Base-by-base conservation (phyloP, 2,329 filamentous ascomycete species). In the Harringtonia lauricola region DNA sequence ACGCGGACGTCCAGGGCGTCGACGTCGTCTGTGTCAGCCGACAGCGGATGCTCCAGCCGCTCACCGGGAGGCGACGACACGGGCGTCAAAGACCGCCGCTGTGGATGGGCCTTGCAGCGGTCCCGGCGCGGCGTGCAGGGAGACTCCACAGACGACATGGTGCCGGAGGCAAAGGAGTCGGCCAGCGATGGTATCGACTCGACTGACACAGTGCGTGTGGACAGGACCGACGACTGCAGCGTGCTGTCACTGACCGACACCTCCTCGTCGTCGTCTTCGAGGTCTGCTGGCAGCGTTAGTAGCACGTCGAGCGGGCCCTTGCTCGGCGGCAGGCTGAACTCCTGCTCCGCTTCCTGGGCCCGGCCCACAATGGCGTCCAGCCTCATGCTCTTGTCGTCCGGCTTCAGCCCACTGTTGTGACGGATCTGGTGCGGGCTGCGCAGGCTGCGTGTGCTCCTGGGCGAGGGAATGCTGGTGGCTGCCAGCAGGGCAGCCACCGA, bases 141-240 rank as follows among this genome's bases (percentile, higher is more conserved):
- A n/a, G 68, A 67, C 36, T 68, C 70, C 26, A 71, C 49, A 6
- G 72, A 74, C 2, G 70, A 69, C 4, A 69, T 51, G 1, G 62
- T 56, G 39, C 72, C 71, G 8, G 71, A 74, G 8, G 64, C 64
- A 40, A 71, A 65, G 0, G 76, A 80, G 37, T 71, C 71, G 36
- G 67, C 66, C 8, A 81, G 59, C 1, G 77, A 81, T 2, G 76
- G 76, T 47, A 80, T 67, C 3, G 77, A 81, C 47, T 80, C 77
- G 41, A 72, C 64, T 12, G 77, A 81, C 8, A 71, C 64, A 2
- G 75, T 75, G 42, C 74, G 68, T 2, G 65, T 71, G 4, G 72
- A 79, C 39, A 75, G 56, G 17, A n/a, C n/a, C n/a, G 71, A 31
- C 2, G 41, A 76, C 21, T 70, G 70, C 19, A 70, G 62, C 29